Base-by-base conservation (phyloP, 2,329 filamentous ascomycete species). In the Hypomyces rosellus region DNA sequence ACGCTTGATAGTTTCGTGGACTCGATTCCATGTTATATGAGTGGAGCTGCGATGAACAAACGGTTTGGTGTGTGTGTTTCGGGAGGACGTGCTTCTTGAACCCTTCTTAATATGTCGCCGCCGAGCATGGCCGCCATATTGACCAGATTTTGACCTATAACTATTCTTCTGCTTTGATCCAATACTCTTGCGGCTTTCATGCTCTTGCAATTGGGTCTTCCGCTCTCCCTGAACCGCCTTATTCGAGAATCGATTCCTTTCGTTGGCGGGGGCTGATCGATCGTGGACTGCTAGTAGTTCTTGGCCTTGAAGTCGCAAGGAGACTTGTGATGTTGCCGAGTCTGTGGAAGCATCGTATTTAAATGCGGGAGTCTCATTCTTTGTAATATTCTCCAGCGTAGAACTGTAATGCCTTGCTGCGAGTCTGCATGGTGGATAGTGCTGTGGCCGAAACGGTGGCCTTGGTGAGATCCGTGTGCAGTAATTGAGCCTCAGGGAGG, bases 401-500 rank as follows among this genome's bases (percentile, higher is more conserved):
- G 43, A 44, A 25, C 48, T 44, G 14, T 40, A 34, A 6, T 39
- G 43, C 13, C 40, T 14, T 18, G 37, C 37, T 4, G n/a, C 37
- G 16, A n/a, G n/a, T 15, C 12, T 18, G 14, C 37, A 39, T 43
- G 40, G 11, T 25, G 40, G 14, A 9, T 6, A 9, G 18, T 15
- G 11, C 6, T 43, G 22, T 14, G 40, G 20, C n/a, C 43, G 30
- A 8, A 40, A 25, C 12, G 18, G 5, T 7, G 22, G 22, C 12
- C 38, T 42, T n/a, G 12, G 54, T 53, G 50, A 50, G 45, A 43
- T 14, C 34, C 33, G 30, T 22, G 34, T 25, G 11, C 15, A 47
- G 36, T 34, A 46, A 34, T 57, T 49, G 48, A 60, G 55, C 58
- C 60, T 61, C 49, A 53, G 44, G 51, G 54, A 55, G 53, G 53